These are phyloP conservation scores for Cystobasidium pallidum DNA, from an alignment of 1,284 basidiomycete genomes.

Conservation along the genomic window DNA sequence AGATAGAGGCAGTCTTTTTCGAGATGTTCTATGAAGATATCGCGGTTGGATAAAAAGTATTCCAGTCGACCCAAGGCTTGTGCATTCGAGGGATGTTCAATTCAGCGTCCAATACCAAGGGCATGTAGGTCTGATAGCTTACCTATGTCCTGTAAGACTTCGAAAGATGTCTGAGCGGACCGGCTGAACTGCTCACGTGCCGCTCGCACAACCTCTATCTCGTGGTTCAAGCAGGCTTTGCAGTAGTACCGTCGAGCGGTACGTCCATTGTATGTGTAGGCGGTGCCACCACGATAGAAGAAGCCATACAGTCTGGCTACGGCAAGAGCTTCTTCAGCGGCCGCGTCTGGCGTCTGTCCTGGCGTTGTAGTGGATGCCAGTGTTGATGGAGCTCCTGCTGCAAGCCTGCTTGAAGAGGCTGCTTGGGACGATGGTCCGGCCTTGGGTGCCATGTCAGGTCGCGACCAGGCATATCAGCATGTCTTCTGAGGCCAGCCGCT, in stretches of 20 bases:
- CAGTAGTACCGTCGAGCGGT: conserved; percentile 31
- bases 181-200: conserved; percentile 38
- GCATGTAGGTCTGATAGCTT: neutral
- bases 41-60: conserved; percentile 19
- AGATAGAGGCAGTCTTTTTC: conserved; percentile 37
- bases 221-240: conserved; percentile 35
- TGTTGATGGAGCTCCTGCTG: conserved; percentile 4
- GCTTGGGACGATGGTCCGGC: neutral
- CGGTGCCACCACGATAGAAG: conserved; percentile 17
- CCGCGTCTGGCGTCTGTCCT: neutral
- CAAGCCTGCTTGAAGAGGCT: conserved; percentile 11
- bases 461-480: neutral
- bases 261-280: conserved; percentile 23
- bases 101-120: neutral
- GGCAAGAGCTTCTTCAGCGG: neutral
- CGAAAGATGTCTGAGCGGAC: conserved; percentile 2
- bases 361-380: neutral
- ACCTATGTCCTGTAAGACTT: conserved; percentile 30
- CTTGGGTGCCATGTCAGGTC: neutral
- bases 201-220: conserved; percentile 17
- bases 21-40: conserved; percentile 15
- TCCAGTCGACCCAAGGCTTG: conserved; percentile 22
- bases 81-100: neutral
- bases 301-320: conserved; percentile 13
- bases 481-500: neutral